Evolutionary conservation across 176 grass and related monocot species (phyloP).

Genomic region (Themeda triandra): DNA sequence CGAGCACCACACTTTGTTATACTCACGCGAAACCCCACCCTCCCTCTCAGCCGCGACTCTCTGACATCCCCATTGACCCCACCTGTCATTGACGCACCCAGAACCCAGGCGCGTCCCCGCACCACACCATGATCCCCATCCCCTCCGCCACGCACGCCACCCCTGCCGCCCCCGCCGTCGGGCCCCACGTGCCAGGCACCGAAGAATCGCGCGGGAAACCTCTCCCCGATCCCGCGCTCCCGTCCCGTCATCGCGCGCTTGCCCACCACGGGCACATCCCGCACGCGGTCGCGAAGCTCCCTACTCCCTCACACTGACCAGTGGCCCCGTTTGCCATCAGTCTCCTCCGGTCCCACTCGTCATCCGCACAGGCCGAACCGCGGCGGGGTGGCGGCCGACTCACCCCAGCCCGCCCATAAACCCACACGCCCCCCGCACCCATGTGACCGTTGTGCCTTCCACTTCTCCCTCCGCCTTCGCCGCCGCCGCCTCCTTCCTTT

Average conservation of each 20-base stretch:
- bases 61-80: not conserved
- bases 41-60: not conserved
- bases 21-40: not conserved
- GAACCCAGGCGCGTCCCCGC: too few species aligned
- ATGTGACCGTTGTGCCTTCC: slow-evolving; percentile 27
- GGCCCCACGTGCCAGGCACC: not conserved
- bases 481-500: not conserved
- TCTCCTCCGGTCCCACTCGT: not conserved
- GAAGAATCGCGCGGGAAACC: not conserved
- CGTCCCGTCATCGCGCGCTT: not conserved
- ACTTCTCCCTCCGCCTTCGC: too few species aligned
- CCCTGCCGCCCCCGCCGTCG: too few species aligned
- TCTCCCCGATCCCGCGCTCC: not conserved
- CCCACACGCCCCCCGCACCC: too few species aligned
- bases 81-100: not conserved
- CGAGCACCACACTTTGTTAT: not conserved
- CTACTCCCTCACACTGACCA: not conserved
- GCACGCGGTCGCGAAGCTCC: accelerated
- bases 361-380: not conserved
- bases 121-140: not conserved
- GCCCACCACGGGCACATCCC: too few species aligned
- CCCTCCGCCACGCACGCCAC: not conserved
- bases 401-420: too few species aligned
- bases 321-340: accelerated
- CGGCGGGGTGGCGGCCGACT: not conserved